phyloP scores from a whole-genome alignment of 495 filamentous ascomycete species.

The Neurospora intermedia region DNA sequence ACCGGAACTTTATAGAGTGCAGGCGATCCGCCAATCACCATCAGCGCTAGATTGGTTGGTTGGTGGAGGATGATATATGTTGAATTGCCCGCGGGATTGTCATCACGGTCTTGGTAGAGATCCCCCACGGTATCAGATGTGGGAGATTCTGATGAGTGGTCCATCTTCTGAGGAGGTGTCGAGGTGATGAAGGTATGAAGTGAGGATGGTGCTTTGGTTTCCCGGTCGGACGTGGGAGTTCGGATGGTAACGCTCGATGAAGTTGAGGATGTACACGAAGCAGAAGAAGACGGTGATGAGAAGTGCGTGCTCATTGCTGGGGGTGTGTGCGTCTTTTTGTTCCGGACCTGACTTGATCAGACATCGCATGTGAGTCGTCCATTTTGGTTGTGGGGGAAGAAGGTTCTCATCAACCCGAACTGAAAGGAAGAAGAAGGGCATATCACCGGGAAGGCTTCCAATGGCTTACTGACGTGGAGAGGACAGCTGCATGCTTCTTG shows the following conservation, averaged over 20 bases:
- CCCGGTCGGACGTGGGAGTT: neutral
- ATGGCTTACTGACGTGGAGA: neutral
- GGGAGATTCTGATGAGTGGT: neutral
- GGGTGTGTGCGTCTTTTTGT: neutral
- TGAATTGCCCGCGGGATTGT: neutral
- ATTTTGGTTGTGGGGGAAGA: neutral
- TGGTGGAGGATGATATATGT: neutral
- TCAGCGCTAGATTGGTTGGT: neutral
- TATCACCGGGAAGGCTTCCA: neutral
- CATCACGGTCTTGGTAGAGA: neutral
- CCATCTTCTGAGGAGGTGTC: neutral
- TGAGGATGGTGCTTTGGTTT: neutral
- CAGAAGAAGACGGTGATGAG: neutral
- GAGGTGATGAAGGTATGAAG: neutral
- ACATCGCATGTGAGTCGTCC: neutral
- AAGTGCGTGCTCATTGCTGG: neutral
- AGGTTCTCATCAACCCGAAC: neutral
- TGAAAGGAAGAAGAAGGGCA: neutral
- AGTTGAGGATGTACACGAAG: neutral
- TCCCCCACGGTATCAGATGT: neutral
- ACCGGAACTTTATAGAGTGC: neutral
- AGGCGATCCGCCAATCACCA: rapidly evolving
- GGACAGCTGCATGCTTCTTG: neutral
- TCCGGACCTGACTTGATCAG: neutral
- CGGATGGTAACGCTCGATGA: neutral